Evolutionary conservation across 1,284 basidiomycete species (phyloP).

Genomic region (Schizophyllum amplum): DNA sequence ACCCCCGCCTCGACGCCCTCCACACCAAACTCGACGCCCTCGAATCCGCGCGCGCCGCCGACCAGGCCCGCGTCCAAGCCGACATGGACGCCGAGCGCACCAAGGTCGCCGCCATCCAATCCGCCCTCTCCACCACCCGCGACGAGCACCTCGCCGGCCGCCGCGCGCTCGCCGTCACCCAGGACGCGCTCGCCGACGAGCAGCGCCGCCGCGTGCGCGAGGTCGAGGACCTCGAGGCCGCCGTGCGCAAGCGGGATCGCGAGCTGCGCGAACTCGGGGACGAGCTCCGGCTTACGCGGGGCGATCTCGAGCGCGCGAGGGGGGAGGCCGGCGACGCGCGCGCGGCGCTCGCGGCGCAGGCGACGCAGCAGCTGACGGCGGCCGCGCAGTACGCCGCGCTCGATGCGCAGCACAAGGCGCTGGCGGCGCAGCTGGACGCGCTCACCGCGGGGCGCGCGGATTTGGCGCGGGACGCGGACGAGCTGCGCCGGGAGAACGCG

Average conservation of each 20-base stretch:
- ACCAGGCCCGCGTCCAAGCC: too few relatives aligned
- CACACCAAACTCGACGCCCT: neutral
- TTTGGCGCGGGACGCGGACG: conserved; percentile 32
- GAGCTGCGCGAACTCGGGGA: conserved; percentile 11
- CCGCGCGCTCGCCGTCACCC: conserved; percentile 8
- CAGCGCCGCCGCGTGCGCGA: conserved; percentile 6
- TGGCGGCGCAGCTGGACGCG: conserved; percentile 5
- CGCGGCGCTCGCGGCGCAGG: conserved; percentile 5
- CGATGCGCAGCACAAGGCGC: conserved; percentile 2
- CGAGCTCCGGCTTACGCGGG: conserved; percentile 2
- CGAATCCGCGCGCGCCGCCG: neutral
- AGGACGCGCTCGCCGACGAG: conserved; percentile 7
- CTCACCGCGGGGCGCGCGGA: conserved; percentile 8
- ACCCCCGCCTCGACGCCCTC: neutral
- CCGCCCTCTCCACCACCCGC: conserved; percentile 4
- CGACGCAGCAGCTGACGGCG: conserved; percentile 4
- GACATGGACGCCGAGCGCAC: conserved; percentile 2
- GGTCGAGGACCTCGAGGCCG: conserved; percentile 11
- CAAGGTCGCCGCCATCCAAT: conserved; percentile 2
- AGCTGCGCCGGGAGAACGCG: conserved; percentile 41
- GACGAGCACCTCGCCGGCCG: conserved; percentile 8
- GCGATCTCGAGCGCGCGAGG: conserved; percentile 4
- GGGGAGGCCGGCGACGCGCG: conserved; percentile 3
- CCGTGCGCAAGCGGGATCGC: conserved; percentile 7
- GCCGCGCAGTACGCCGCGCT: conserved; percentile 7